Base-by-base conservation (phyloP, 1,284 basidiomycete species). In the Sporisorium exsertum region DNA sequence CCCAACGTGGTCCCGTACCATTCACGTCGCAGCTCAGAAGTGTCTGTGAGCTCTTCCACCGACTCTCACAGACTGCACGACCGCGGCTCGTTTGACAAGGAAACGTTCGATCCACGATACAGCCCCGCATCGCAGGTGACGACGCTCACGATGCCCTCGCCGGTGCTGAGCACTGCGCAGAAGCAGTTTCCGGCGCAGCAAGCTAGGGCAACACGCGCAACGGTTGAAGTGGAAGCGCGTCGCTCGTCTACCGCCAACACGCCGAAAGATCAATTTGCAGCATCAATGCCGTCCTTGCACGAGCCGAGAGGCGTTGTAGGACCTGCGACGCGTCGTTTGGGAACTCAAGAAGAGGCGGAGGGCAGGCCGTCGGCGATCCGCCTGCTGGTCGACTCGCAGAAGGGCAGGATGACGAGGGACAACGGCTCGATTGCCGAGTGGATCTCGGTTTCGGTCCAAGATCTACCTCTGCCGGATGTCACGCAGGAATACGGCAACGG, bases 371-470 rank as follows among this genome's bases (percentile, higher is more conserved):
- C 68, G 4, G 60, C 68, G 0, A 65, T 76, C 16, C 56, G 55
- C 10, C 43, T 67, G 13, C 64, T 71, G 3, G 64, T 76, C 16
- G 58, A 76, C 52, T 64, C 61, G 20, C 68, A 76, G 3, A 72
- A 72, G 32, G 73, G 73, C 20, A 32, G 68, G 10, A 62, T 57
- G 58, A 47, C 58, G 6, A 52, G 65, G 22, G 73, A 76, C 52
- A 61, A 67, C 26, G 73, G 72, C n/a, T 68, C 73, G 35, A 76
- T 72, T 18, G 68, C 61, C 4, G 68, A 76, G 29, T 76, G 73
- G 68, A 76, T 76, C 45, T 68, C 68, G 3, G 68, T 76, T 8
- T 76, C 73, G 5, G 62, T 61, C 56, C 64, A 64, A 24, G 73
- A 76, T 32, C 40, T 76, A n/a, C 73, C 68, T 2, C 24, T 58